Conservation (phyloP, 805 yeast genomes). For the Candida insectorum region DNA sequence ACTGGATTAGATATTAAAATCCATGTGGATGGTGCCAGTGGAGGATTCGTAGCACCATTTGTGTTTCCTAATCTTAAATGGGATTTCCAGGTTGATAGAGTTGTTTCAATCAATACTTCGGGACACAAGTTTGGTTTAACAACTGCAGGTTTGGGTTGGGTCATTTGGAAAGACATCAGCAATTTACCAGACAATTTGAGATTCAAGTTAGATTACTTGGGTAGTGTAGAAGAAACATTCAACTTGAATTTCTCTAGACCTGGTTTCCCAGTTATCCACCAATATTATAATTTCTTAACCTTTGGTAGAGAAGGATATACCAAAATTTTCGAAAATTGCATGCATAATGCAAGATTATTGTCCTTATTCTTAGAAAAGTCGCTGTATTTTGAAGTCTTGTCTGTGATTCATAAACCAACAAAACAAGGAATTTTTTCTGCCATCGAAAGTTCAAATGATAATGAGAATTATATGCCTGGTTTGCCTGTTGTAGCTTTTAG, state of each 20-base stretch:
- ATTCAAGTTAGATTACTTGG: slow-evolving; percentile 78
- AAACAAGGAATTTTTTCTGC: slow-evolving; percentile 15
- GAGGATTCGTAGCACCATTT: slow-evolving; percentile 87
- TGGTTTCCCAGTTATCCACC: slow-evolving; percentile 86
- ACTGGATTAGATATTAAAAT: slow-evolving; percentile 71
- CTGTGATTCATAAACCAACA: slow-evolving; percentile 67
- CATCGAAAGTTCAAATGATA: slow-evolving; percentile 20
- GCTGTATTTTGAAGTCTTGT: slow-evolving; percentile 65
- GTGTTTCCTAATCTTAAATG: slow-evolving; percentile 70
- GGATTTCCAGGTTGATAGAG: slow-evolving; percentile 81
- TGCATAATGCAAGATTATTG: slow-evolving; percentile 70
- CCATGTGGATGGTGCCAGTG: slow-evolving; percentile 93
- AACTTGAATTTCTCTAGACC: slow-evolving; percentile 89
- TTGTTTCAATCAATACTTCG: slow-evolving; percentile 79
- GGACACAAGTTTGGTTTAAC: slow-evolving; percentile 93
- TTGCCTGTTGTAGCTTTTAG: slow-evolving; percentile 89
- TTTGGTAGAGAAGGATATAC: slow-evolving; percentile 73
- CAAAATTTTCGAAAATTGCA: slow-evolving; percentile 55
- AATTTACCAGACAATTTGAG: slow-evolving; percentile 68
- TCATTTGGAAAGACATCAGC: slow-evolving; percentile 67
- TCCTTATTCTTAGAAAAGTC: slow-evolving; percentile 62
- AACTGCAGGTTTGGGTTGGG: slow-evolving; percentile 92
- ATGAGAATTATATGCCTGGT: slow-evolving; percentile 61
- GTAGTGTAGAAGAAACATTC: slow-evolving; percentile 85
- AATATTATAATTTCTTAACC: slow-evolving; percentile 74